These are phyloP conservation scores for Gypsophila paniculata DNA, from an alignment of 179 eudicot genomes.

Conservation along the genomic window DNA sequence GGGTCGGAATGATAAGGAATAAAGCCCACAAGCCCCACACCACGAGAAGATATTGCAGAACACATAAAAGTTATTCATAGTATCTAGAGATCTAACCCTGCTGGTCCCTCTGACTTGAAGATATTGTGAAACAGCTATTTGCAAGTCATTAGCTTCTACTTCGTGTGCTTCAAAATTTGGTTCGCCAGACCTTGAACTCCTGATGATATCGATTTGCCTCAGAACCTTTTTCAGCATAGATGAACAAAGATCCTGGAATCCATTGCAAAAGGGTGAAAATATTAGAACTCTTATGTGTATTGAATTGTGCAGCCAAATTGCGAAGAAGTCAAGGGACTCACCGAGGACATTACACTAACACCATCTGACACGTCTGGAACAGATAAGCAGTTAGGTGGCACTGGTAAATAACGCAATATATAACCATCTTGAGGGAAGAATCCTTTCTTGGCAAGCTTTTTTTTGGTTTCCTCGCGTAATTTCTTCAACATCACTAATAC, in stretches of 20 bases:
- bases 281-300: slow-evolving; percentile 1
- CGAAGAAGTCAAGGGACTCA: slow-evolving; percentile 32
- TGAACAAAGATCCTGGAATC: slow-evolving; percentile 66
- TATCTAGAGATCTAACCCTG: slow-evolving; percentile 45
- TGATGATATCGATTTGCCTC: slow-evolving; percentile 73
- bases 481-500: slow-evolving; percentile 63
- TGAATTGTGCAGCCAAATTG: background rate
- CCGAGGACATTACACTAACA: slow-evolving; percentile 80
- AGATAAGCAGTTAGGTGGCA: slow-evolving; percentile 93
- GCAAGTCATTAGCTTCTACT: slow-evolving; percentile 83
- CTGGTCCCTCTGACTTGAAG: slow-evolving; percentile 77
- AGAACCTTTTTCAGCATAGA: slow-evolving; percentile 72
- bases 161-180: slow-evolving; percentile 91
- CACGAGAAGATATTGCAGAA: no score
- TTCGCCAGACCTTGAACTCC: slow-evolving; percentile 76
- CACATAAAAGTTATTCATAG: background rate
- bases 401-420: slow-evolving; percentile 63
- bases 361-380: slow-evolving; percentile 97
- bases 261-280: slow-evolving; percentile 1
- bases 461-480: slow-evolving; percentile 56
- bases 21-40: no score
- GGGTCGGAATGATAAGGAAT: no score
- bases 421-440: slow-evolving; percentile 86
- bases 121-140: slow-evolving; percentile 72
- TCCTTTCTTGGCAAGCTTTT: slow-evolving; percentile 69